Conservation (phyloP, 2,329 filamentous ascomycete genomes). For the Xylaria sp. region DNA sequence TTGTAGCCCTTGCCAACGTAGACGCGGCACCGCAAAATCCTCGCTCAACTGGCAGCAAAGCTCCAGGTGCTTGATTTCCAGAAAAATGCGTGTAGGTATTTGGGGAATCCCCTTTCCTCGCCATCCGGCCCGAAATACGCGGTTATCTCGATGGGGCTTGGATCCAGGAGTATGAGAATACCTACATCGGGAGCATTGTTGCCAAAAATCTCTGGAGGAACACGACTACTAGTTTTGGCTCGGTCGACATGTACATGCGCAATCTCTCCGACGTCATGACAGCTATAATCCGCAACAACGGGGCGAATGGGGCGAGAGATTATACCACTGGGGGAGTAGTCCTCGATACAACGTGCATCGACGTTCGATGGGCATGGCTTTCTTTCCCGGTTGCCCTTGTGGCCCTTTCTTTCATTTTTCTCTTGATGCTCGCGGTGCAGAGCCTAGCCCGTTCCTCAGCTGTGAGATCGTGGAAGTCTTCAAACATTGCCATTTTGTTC, state of each 20-base stretch:
- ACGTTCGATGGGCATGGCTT: conserved; percentile 6
- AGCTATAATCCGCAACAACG: conserved; percentile 1
- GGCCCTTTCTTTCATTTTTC: not conserved
- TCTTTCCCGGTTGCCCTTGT: conserved; percentile 7
- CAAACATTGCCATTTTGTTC: conserved; percentile 1
- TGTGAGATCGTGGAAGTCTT: conserved; percentile 5
- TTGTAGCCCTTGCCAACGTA: not conserved
- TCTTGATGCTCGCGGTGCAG: not conserved
- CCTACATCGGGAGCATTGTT: conserved; percentile 9
- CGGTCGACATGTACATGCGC: not conserved
- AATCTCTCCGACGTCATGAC: conserved; percentile 15
- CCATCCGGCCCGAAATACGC: not conserved
- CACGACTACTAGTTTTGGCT: not conserved
- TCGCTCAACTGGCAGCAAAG: not conserved
- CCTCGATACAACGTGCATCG: not conserved
- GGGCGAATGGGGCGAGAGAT: not conserved
- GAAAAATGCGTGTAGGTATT: conserved; percentile 6
- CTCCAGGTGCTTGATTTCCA: conserved; percentile 1
- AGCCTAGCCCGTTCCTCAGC: not conserved
- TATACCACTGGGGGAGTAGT: not conserved
- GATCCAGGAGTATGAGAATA: not conserved
- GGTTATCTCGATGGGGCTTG: not conserved
- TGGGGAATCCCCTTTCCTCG: not conserved
- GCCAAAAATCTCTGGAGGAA: conserved; percentile 8
- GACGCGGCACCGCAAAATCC: conserved; percentile 4